These are phyloP conservation scores for Aaosphaeria arxii DNA, from an alignment of 2,329 filamentous ascomycete genomes.

Conservation along the genomic window DNA sequence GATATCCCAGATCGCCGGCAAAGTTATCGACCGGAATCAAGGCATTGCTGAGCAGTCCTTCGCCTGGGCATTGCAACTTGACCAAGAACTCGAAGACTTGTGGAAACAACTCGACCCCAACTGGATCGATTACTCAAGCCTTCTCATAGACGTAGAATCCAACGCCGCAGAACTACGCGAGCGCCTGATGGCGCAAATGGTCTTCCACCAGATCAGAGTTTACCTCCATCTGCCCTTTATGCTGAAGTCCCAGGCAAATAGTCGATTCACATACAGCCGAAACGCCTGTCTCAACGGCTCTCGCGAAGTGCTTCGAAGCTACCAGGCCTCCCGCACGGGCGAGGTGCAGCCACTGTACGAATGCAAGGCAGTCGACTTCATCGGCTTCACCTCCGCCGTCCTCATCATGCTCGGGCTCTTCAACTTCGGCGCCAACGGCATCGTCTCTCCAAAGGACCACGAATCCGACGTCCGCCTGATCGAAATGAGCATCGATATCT, in stretches of 20 bases:
- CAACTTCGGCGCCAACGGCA: constrained; percentile 25
- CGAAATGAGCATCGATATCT: constrained; percentile 41
- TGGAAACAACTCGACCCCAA: constrained; percentile 34
- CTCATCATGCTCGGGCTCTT: constrained; percentile 43
- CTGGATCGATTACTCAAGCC: constrained; percentile 38
- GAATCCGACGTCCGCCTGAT: constrained; percentile 37
- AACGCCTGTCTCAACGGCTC: constrained; percentile 41
- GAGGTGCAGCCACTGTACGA: constrained; percentile 40
- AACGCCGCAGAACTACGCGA: constrained; percentile 38
- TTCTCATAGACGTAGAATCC: constrained; percentile 21
- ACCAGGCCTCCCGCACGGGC: constrained; percentile 36
- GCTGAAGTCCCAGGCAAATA: constrained; percentile 36
- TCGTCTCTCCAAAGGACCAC: constrained; percentile 20
- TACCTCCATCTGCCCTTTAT: constrained; percentile 48
- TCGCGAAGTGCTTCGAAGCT: constrained; percentile 40
- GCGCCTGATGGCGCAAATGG: constrained; percentile 40
- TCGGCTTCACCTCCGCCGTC: constrained; percentile 45
- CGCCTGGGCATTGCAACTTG: constrained; percentile 40
- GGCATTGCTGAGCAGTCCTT: constrained; percentile 32
- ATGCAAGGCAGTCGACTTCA: constrained; percentile 47
- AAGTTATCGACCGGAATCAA: constrained; percentile 45
- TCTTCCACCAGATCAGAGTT: constrained; percentile 44
- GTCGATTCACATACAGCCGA: constrained; percentile 38
- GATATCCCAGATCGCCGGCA: constrained; percentile 39
- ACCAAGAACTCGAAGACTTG: constrained; percentile 42